Conservation (phyloP, 75 land plant species). For the Sequoiadendron giganteum region DNA sequence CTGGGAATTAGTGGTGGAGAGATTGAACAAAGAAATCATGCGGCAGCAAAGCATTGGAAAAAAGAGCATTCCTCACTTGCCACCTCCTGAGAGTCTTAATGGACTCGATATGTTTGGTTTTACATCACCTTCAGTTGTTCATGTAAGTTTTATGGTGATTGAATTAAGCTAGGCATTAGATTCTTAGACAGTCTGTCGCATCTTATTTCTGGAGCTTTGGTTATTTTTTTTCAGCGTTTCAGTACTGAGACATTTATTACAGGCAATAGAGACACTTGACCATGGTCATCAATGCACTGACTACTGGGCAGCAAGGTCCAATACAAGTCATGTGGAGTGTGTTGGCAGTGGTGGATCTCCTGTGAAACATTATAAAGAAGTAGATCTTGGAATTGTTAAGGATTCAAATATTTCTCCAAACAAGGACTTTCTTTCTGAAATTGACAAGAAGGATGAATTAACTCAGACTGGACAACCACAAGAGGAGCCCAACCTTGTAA, state of each 20-base stretch:
- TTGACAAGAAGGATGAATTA: neutral
- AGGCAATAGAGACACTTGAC: conserved; percentile 82
- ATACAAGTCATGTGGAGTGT: neutral
- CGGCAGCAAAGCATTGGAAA: conserved; percentile 17
- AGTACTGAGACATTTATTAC: conserved; percentile 16
- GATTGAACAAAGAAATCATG: conserved; percentile 51
- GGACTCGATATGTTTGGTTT: conserved; percentile 94
- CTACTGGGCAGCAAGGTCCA: conserved; percentile 56
- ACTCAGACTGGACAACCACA: neutral
- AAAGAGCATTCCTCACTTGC: conserved; percentile 29
- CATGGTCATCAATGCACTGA: conserved; percentile 49
- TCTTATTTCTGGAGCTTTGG: neutral
- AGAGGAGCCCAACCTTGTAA: neutral
- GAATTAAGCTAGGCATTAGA: neutral
- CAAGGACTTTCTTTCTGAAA: neutral
- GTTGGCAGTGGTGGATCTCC: neutral
- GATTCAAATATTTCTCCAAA: neutral
- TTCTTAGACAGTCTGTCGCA: neutral
- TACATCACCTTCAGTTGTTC: conserved; percentile 42
- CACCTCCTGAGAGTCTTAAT: conserved; percentile 36
- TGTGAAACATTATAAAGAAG: neutral
- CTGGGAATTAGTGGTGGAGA: conserved; percentile 75
- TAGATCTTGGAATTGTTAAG: neutral
- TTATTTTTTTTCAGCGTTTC: neutral
- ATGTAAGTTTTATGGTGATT: conserved; percentile 34